These are phyloP conservation scores for Tagetes erecta DNA, from an alignment of 129 eudicot species.

Conservation along the genomic window DNA sequence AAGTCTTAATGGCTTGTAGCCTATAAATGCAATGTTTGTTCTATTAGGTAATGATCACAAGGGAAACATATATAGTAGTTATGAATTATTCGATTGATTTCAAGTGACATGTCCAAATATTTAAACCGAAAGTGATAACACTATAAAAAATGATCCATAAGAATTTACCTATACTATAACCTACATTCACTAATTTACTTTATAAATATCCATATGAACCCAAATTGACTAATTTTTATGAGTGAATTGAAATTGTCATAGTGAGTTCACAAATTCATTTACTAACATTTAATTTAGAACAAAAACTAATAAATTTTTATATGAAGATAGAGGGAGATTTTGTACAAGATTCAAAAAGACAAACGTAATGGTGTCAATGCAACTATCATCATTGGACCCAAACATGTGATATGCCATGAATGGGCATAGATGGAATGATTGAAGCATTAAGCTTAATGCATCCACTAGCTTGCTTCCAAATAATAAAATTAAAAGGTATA, in stretches of 20 bases:
- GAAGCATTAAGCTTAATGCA: conserved; percentile 22
- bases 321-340: conserved; percentile 5
- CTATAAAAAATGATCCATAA: too few relatives aligned
- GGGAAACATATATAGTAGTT: too few relatives aligned
- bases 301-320: neutral
- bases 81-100: too few relatives aligned
- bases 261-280: neutral
- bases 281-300: neutral
- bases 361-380: conserved; percentile 26
- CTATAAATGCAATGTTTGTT: too few relatives aligned
- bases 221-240: neutral
- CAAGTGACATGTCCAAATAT: too few relatives aligned
- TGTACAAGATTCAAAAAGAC: conserved; percentile 32
- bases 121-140: too few relatives aligned
- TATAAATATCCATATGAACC: neutral
- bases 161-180: too few relatives aligned
- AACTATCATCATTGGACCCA: conserved; percentile 27
- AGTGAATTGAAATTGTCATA: neutral
- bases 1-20: too few relatives aligned
- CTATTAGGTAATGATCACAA: too few relatives aligned
- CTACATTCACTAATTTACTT: too few relatives aligned
- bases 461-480: conserved; percentile 32
- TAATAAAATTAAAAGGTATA: neutral
- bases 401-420: conserved; percentile 36
- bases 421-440: conserved; percentile 34